Base-by-base conservation (phyloP, 441 rosid species). In the Arabidopsis hybrid region DNA sequence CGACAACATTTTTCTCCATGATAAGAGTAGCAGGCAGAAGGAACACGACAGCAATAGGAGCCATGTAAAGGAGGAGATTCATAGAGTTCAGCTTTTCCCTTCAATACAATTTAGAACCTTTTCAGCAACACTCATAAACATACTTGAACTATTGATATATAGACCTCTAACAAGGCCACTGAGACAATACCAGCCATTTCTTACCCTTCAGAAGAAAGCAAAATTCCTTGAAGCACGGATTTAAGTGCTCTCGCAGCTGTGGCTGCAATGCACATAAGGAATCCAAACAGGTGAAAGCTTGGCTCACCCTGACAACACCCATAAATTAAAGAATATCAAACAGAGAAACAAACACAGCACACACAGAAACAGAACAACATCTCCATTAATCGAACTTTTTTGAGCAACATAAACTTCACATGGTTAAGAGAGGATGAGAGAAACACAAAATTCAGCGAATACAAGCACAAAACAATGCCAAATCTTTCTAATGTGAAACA, bases 201-300 rank as follows among this genome's bases (percentile, higher is more conserved):
- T 83, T 78, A 95, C 99, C 97, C 99, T 84, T 95, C 97, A 34
- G 97, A 90, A 58, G 99, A 90, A 78, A 95, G 97, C 80, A 95
- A 78, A 83, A 95, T 90, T 59, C 99, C 97, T 79, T 94, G 97
- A 60, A 94, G 80, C 71, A 94, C 99, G 43, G 99, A 92, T 75
- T 94, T 94, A 67, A 94, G 94, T 21, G 99, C 99, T 82, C 99
- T 86, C 0, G 99, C 95, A 78, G 94, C 99, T 8, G 99, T 94
- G 39, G 99, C 99, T 36, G 91, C 81, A 64, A 92, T 46, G 62
- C 99, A 95, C 88, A 95, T 89, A 59, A 95, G 80, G 77, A 95
- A 95, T 79, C 99, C 99, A 75, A 95, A 90, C 43, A 95, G 81
- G 76, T 95, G 97, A 81, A 95, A 95, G 82, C 97, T 92, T 14